Percentiles rank a stretch among this genome's conserved stretches.
These are phyloP conservation scores for Hypholoma sublateritium DNA, from an alignment of 768 basidiomycete genomes.

Conservation along the genomic window DNA sequence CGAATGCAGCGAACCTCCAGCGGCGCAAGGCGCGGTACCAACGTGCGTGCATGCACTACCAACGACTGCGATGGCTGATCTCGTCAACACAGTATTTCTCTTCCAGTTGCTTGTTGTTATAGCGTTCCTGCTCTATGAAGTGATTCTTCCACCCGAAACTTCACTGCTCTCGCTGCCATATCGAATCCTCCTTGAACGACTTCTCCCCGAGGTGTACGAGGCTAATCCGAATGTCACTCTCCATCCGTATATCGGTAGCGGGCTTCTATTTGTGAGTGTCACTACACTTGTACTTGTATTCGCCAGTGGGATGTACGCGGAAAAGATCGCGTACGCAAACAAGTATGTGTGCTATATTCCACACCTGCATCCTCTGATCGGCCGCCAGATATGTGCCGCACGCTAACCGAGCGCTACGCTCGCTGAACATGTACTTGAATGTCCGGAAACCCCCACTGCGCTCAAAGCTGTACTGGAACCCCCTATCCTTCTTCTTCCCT, in stretches of 20 bases:
- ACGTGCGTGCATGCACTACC: constrained; percentile 44
- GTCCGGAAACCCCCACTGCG: constrained; percentile 78
- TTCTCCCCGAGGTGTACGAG: constrained; percentile 53
- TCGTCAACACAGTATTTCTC: constrained; percentile 63
- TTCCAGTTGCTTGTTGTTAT: constrained; percentile 66
- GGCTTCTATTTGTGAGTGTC: constrained; percentile 81
- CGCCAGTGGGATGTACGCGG: constrained; percentile 92
- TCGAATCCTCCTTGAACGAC: constrained; percentile 43
- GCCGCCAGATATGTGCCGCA: constrained; percentile 89
- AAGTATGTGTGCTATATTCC: constrained; percentile 53
- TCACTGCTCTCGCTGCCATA: constrained; percentile 69
- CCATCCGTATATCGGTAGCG: constrained; percentile 76
- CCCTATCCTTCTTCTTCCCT: constrained; percentile 59
- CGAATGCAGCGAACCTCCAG: constrained; percentile 81
- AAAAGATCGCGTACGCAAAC: constrained; percentile 96
- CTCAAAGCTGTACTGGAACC: constrained; percentile 56
- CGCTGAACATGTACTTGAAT: constrained; percentile 97
- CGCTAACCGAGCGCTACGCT: constrained; percentile 87
- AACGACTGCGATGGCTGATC: constrained; percentile 16
- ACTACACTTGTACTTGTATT: constrained; percentile 94
- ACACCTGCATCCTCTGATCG: neutral
- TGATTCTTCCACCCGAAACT: constrained; percentile 62
- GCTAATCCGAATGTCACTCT: constrained; percentile 42
- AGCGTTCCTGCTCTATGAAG: constrained; percentile 71
- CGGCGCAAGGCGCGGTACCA: constrained; percentile 82